Conservation (phyloP, 805 yeast genomes). For the Ogataea paraovalis region DNA sequence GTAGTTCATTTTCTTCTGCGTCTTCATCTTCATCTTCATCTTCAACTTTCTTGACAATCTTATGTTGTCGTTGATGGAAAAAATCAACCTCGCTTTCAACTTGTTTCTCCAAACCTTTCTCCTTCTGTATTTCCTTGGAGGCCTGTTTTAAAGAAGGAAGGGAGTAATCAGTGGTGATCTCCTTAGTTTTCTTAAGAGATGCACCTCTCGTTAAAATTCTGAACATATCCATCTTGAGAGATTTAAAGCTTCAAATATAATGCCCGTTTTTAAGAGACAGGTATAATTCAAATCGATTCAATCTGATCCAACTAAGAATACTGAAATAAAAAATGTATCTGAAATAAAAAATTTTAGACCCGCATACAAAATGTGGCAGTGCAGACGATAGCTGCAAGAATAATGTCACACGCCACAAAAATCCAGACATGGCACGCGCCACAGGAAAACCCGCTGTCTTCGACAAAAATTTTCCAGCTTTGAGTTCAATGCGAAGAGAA, state of each 20-base stretch:
- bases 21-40: constrained; percentile 29
- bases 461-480: constrained; percentile 19
- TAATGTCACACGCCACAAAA: neutral
- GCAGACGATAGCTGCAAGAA: neutral
- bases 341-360: neutral
- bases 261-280: no score
- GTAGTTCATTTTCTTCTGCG: constrained; percentile 21
- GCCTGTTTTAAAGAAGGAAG: constrained; percentile 25
- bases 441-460: constrained; percentile 1
- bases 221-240: constrained; percentile 73
- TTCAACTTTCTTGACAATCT: constrained; percentile 14
- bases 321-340: neutral
- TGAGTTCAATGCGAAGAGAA: neutral
- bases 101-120: constrained; percentile 40
- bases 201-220: constrained; percentile 85
- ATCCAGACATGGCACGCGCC: no score
- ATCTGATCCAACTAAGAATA: neutral
- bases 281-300: neutral
- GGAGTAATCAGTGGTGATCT: constrained; percentile 39
- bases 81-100: constrained; percentile 78
- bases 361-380: neutral
- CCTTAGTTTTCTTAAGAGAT: constrained; percentile 56
- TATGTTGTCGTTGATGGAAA: constrained; percentile 56
- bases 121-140: constrained; percentile 29
- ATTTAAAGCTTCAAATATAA: neutral